Conservation (phyloP, 2,329 filamentous ascomycete genomes). For the Penicillium vulpinum region DNA sequence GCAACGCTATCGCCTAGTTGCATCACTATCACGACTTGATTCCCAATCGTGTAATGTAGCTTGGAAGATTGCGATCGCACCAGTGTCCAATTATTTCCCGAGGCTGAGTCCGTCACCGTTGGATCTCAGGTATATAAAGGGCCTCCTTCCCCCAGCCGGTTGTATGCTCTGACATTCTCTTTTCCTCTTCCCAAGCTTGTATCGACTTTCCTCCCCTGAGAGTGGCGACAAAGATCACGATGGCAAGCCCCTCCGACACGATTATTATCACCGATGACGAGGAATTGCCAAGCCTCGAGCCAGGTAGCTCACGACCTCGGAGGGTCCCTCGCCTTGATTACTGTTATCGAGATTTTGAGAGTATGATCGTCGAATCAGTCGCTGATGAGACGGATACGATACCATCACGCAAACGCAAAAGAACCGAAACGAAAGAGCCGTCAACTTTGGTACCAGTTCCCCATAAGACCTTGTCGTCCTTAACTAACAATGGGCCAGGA, state of each 20-base stretch:
- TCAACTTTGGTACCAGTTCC: background rate
- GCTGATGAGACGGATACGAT: background rate
- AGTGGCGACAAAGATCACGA: constrained; percentile 5
- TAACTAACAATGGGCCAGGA: background rate
- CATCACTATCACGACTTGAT: background rate
- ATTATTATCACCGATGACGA: constrained; percentile 12
- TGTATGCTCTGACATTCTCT: background rate
- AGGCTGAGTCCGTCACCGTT: background rate
- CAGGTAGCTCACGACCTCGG: constrained; percentile 8
- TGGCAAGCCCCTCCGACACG: constrained; percentile 5
- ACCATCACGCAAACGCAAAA: background rate
- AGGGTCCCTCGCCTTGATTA: constrained; percentile 8
- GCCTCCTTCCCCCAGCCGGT: background rate
- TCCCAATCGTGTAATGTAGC: background rate
- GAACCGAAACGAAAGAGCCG: background rate
- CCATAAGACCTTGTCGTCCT: background rate
- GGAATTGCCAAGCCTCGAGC: constrained; percentile 8
- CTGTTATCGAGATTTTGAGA: constrained; percentile 5
- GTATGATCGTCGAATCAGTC: constrained; percentile 3
- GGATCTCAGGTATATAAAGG: background rate
- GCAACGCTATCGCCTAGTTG: background rate
- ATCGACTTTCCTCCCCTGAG: background rate
- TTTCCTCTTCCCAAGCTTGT: background rate
- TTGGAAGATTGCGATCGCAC: background rate
- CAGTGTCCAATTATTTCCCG: background rate